A percentile compares a stretch with the other conserved stretches of the same genome.
These are phyloP conservation scores for Scenedesmus sp. DNA, from an alignment of 163 green algal species.

Conservation along the genomic window DNA sequence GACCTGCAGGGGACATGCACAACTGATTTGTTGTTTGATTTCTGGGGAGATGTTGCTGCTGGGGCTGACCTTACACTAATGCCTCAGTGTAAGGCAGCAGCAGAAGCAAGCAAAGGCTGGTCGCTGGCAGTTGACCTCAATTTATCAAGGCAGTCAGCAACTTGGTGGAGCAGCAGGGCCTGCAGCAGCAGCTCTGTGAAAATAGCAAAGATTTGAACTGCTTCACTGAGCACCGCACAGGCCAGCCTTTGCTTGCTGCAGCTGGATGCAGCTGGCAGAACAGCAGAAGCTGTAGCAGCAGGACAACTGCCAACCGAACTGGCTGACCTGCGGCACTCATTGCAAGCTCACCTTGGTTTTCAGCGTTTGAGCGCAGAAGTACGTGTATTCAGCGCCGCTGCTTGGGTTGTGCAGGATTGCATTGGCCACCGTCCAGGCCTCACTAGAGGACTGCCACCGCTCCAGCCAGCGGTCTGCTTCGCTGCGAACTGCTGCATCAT, in stretches of 20 bases:
- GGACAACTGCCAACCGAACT: not conserved
- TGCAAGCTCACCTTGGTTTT: constrained; percentile 87
- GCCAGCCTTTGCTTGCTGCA: not conserved
- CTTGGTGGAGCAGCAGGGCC: too few species aligned
- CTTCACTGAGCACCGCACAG: too few species aligned
- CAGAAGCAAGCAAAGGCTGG: too few species aligned
- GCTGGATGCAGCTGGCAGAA: not conserved
- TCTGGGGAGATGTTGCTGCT: too few species aligned
- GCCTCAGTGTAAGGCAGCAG: too few species aligned
- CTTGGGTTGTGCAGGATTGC: constrained; percentile 81
- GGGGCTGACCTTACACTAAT: too few species aligned
- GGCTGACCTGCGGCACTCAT: not conserved
- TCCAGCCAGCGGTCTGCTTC: constrained; percentile 85
- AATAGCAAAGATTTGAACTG: too few species aligned
- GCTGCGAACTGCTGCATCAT: constrained; percentile 72
- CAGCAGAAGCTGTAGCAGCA: not conserved
- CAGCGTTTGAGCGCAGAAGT: constrained; percentile 94
- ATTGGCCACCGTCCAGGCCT: constrained; percentile 84
- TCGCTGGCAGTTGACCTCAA: too few species aligned
- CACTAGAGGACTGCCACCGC: constrained; percentile 76
- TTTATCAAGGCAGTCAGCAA: too few species aligned
- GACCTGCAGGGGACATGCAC: constrained; percentile 68
- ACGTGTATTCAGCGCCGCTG: constrained; percentile 83
- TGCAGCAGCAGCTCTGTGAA: too few species aligned
- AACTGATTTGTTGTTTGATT: not conserved